phyloP scores from a whole-genome alignment of 2,329 filamentous ascomycete genomes.

The Epicoccum nigrum region DNA sequence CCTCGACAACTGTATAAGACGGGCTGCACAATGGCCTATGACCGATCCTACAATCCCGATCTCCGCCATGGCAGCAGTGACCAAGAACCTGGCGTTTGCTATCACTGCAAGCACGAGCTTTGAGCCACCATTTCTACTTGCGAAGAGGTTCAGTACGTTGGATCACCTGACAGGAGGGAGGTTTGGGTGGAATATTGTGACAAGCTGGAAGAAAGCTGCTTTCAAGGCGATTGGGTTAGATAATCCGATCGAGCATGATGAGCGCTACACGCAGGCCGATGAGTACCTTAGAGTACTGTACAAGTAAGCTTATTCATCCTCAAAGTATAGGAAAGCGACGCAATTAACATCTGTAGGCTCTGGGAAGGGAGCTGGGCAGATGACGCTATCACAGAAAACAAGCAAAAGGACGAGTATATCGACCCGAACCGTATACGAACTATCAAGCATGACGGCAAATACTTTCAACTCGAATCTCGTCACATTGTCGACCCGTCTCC shows the following conservation, averaged over 20 bases:
- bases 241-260: constrained; percentile 64
- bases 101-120: constrained; percentile 69
- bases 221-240: constrained; percentile 68
- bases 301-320: constrained; percentile 52
- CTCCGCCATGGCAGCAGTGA: constrained; percentile 70
- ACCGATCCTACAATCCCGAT: constrained; percentile 66
- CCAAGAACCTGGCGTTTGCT: constrained; percentile 67
- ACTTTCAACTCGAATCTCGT: constrained; percentile 53
- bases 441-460: constrained; percentile 67
- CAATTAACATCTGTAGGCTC: constrained; percentile 43
- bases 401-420: constrained; percentile 61
- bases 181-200: constrained; percentile 72
- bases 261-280: constrained; percentile 70
- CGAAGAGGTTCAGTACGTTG: constrained; percentile 66
- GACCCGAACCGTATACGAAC: constrained; percentile 64
- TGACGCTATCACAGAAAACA: constrained; percentile 62
- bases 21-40: constrained; percentile 69
- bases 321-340: too few relatives aligned
- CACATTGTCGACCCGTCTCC: constrained; percentile 54
- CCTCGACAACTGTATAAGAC: constrained; percentile 65
- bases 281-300: constrained; percentile 72
- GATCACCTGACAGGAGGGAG: constrained; percentile 67
- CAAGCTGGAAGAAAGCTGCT: constrained; percentile 66
- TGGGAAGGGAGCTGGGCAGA: constrained; percentile 62
- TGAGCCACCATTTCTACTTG: constrained; percentile 66